Evolutionary conservation across 805 yeast genomes (phyloP), one percentile per base, ranked within the genome.

Genomic region (Zygosaccharomyces gambellarensis): DNA sequence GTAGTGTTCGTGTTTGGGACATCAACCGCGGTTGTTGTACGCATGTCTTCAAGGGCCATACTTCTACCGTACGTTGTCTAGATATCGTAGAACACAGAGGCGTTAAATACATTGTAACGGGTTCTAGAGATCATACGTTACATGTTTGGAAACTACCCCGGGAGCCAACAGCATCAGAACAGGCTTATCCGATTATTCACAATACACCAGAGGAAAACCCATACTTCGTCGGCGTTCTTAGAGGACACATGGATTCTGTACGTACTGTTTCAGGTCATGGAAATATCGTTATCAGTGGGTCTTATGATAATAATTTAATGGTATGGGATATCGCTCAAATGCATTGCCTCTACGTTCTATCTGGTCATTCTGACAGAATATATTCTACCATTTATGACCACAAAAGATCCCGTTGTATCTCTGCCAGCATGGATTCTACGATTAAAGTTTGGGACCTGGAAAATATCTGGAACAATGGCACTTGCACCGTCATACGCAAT

Each of bases 1-100:
- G 97, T 57, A 84, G 96, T 0, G 95, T 94, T 3, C 78, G 99
- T 50, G 82, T 94, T 4, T 94, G 99, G 99, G 88, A 90, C 63
- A 81, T 90, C 53, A 76, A 79, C 48, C 82, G 85, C 21, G 96
- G 92, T 2, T 77, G 77, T 55, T 92, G 98, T 65, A 88, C 97
- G 0, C 97, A 92, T 67, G 80, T 94, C 2, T 89, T 94, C 64
- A 76, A 83, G 49, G 97, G 97, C 0, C 98, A 90, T 62, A 83
- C 90, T 0, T 88, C 97, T 0, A 90, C 98, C 0, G 96, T 90
- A 21, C 76, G 98, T 63, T 92, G 97, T 64, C 73, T 92, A 55
- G 96, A 90, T 55, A 85, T 90, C 43, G 78, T 83, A 25, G 89
- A 89, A 21, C 76, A 77, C 34, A 80, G 81, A 51, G 80, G 81